phyloP scores from a whole-genome alignment of 1,139 yeast species.

The Suhomyces coccinellae region DNA sequence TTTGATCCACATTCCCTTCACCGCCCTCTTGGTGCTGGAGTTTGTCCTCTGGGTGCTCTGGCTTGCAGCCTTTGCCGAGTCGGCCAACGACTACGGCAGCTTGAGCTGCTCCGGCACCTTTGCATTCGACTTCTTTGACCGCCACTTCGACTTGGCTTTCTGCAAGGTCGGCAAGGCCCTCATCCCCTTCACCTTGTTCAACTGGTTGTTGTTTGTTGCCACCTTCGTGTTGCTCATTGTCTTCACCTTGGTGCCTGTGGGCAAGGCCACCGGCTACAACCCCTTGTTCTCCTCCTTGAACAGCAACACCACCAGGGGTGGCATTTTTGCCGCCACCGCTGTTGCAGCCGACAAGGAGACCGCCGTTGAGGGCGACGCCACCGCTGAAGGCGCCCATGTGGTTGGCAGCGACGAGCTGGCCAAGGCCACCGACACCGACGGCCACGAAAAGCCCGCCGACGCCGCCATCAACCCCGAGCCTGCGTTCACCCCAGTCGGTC shows the following conservation, averaged over 20 bases:
- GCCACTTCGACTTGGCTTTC: neutral
- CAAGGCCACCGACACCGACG: constrained; percentile 2
- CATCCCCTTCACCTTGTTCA: constrained; percentile 31
- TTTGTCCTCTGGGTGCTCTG: constrained; percentile 20
- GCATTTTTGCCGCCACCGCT: constrained; percentile 4
- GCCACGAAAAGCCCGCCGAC: constrained; percentile 1
- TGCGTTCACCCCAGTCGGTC: neutral
- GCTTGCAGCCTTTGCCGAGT: constrained; percentile 21
- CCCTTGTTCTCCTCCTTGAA: neutral
- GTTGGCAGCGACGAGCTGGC: constrained; percentile 4
- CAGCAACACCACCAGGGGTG: constrained; percentile 3
- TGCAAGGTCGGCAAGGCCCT: constrained; percentile 32
- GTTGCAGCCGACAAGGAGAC: neutral
- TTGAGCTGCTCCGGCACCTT: constrained; percentile 17
- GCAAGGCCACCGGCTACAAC: neutral
- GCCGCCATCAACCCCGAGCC: neutral
- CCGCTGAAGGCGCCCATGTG: neutral
- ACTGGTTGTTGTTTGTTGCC: constrained; percentile 29
- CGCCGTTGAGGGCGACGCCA: neutral
- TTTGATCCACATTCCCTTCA: constrained; percentile 15
- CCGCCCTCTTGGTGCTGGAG: constrained; percentile 24
- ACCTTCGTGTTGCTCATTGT: constrained; percentile 24
- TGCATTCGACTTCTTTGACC: neutral
- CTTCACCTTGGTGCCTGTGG: constrained; percentile 25
- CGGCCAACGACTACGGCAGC: constrained; percentile 29